phyloP scores from a whole-genome alignment of 163 green algal species.

The Smithsoniella earleae region DNA sequence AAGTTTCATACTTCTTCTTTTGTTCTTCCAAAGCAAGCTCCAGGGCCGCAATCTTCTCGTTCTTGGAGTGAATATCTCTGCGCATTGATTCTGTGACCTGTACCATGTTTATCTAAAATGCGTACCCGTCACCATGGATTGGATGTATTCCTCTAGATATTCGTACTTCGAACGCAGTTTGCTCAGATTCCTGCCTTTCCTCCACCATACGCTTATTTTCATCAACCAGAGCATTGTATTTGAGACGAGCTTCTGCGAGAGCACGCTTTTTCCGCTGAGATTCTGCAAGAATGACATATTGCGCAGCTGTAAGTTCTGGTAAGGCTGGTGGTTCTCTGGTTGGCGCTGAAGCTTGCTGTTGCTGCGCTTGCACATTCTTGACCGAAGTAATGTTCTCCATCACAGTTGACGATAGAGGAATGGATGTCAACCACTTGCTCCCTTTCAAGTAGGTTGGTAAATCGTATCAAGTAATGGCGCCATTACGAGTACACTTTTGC shows the following conservation, averaged over 20 bases:
- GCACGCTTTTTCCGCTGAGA: slow-evolving; percentile 64
- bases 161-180: slow-evolving; percentile 16
- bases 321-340: neutral
- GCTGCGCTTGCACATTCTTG: too few relatives aligned
- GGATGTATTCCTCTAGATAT: too few relatives aligned
- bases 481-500: too few relatives aligned
- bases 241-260: slow-evolving; percentile 47
- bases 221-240: slow-evolving; percentile 44
- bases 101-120: too few relatives aligned
- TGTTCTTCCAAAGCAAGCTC: slow-evolving; percentile 38
- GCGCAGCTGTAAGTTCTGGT: slow-evolving; percentile 50
- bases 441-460: too few relatives aligned
- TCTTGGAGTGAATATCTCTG: slow-evolving; percentile 55
- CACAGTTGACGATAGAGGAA: too few relatives aligned
- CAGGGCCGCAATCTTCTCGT: slow-evolving; percentile 52
- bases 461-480: too few relatives aligned
- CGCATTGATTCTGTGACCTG: slow-evolving; percentile 58
- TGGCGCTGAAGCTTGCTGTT: neutral
- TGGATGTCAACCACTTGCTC: too few relatives aligned
- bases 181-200: slow-evolving; percentile 48
- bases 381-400: too few relatives aligned
- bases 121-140: too few relatives aligned
- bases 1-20: slow-evolving; percentile 30
- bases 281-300: slow-evolving; percentile 65
- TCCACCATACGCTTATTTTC: slow-evolving; percentile 53